A percentile compares a stretch with the other conserved stretches of the same genome.
Evolutionary conservation across 352 stramenopile genomes (phyloP).

Genomic region (Globisporangium paroecandrum): DNA sequence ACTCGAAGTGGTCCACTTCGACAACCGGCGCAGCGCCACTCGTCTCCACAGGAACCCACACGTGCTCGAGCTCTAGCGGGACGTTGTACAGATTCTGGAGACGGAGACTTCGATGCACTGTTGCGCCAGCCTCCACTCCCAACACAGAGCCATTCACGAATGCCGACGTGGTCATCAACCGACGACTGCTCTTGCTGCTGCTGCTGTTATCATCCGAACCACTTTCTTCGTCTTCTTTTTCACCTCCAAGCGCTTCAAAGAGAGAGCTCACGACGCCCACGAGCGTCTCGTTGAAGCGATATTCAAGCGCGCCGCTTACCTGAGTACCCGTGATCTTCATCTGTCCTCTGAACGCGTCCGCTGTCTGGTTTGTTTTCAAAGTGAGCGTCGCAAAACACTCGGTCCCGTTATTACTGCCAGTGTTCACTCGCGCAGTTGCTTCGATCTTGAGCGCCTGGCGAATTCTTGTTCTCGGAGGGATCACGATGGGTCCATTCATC

Average conservation of each 20-base stretch:
- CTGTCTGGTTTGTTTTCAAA: constrained; percentile 40
- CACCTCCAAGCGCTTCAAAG: not conserved
- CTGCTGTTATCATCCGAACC: not conserved
- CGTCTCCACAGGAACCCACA: constrained; percentile 26
- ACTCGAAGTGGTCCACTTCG: constrained; percentile 29
- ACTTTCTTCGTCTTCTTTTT: constrained; percentile 2
- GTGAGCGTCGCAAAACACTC: constrained; percentile 25
- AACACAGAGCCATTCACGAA: constrained; percentile 5
- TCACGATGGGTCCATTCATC: constrained; percentile 27
- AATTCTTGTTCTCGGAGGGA: constrained; percentile 35
- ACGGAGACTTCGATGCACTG: not conserved
- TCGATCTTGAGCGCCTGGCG: constrained; percentile 32
- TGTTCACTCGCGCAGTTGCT: constrained; percentile 1
- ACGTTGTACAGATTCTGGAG: constrained; percentile 38
- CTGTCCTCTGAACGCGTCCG: constrained; percentile 4
- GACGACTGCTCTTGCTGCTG: not conserved
- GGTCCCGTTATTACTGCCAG: not conserved
- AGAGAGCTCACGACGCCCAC: constrained; percentile 17
- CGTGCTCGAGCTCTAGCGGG: constrained; percentile 38
- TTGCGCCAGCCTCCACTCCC: constrained; percentile 16
- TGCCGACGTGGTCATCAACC: constrained; percentile 4
- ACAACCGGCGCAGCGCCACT: constrained; percentile 15
- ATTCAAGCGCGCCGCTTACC: constrained; percentile 27
- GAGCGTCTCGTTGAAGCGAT: constrained; percentile 26
- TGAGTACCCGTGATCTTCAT: constrained; percentile 28